Base-by-base conservation (phyloP, 2,329 filamentous ascomycete genomes). In the Pestalotiopsis fici region DNA sequence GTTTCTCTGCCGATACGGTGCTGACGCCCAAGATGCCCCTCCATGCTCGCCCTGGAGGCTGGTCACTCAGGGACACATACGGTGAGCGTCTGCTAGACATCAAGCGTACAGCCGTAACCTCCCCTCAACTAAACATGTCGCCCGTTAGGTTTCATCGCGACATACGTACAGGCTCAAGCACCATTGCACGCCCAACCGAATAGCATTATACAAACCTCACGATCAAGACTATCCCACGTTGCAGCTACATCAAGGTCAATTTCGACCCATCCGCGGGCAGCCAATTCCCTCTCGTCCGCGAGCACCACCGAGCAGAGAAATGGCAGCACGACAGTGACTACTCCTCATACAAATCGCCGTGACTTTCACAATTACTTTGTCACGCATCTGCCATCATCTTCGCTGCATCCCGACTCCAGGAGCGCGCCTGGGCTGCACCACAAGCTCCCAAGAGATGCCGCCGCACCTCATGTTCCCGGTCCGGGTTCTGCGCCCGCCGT, bases 291-390 rank as follows among this genome's bases (percentile, higher is more conserved):
- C 7, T 63, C 67, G n/a, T 61, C 66, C 21, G 31, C 55, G 15
- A 56, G 43, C 43, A 28, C 54, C 23, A 13, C 59, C 61, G 63
- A 69, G 54, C 56, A 66, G 12, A 67, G 67, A 15, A 66, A 62
- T 39, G 23, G n/a, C 37, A 66, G 55, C 4, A n/a, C 37, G 21
- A 7, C 31, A 5, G 27, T 65, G 6, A 37, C 68, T 35, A 28
- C 69, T 15, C 65, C 67, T 12, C 72, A 70, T 54, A 62, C 43
- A 27, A 65, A 67, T 31, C 82, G 81, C 64, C 86, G 88, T 60
- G 79, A 80, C 70, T 98, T 98, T 79, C 94, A 98, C 83, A 94
- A 97, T 74, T 98, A 99, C 83, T 99, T 99, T 79, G 93, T 98
- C 68, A 97, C 96, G 9, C 94, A 98, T 78, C 87, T 99, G 1